Evolutionary conservation across 2,329 filamentous ascomycete species (phyloP), one percentile per base, ranked within the genome.

Genomic region (Colletotrichum falcatum): DNA sequence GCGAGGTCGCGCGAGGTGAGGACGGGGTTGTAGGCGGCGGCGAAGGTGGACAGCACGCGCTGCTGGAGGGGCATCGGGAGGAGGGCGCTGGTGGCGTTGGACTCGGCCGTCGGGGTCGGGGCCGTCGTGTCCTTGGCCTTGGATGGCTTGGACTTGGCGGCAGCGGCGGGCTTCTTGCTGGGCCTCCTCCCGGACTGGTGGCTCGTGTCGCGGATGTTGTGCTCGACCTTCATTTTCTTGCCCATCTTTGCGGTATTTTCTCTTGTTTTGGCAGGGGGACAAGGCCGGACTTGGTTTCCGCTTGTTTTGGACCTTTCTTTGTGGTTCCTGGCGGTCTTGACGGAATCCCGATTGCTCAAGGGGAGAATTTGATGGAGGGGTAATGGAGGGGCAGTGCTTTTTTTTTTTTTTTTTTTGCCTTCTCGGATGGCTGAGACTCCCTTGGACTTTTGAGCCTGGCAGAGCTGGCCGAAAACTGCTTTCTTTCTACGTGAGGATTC

Each of bases 21-120:
- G 8, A 86, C 78, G 2, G 81, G 79, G 16, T 81, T 77, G 75
- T 96, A 93, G 0, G 92, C 85, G 71, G 87, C 82, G 68, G 86
- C 86, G 82, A 97, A 97, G 72, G 94, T 83, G 75, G 94, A 87
- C 56, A 97, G 84, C 33, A 96, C 84, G 44, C 87, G 82, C 79
- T 95, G 93, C 77, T 94, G 92, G 53, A 63, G 44, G 33, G 58
- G 7, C 2, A 56, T 20, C 44, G 68, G 68, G 3, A 71, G 62
- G 23, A 23, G 42, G n/a, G 44, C 18, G 44, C 28, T 18, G 49
- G 30, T 1, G 37, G 20, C 28, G 26, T 65, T 23, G 12, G 49
- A 14, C 12, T 63, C 46, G 46, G 66, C 46, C 5, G 44, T 54
- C 2, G 61, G 46, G 5, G 58, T 26, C 4, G 42, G 56, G 5